Evolutionary conservation across 345 rosid genomes (phyloP).

Genomic region (Sisymbrium altissimum): DNA sequence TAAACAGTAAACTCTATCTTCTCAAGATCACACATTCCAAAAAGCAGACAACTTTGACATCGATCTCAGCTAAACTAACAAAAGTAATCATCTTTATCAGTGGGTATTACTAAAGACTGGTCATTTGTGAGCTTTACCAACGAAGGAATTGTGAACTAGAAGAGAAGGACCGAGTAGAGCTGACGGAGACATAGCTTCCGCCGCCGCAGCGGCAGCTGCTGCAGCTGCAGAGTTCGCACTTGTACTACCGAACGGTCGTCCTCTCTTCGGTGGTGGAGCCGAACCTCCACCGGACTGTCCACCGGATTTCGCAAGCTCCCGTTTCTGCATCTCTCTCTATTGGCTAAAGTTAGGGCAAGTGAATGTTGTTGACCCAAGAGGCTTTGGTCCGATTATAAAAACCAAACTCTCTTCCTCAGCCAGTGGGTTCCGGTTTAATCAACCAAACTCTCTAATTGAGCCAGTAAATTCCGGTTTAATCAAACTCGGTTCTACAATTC

Average conservation of each 20-base stretch:
- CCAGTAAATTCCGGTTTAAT: constrained; percentile 1
- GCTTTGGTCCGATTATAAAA: not conserved
- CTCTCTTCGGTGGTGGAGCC: constrained; percentile 69
- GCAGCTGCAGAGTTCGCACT: constrained; percentile 38
- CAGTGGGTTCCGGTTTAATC: not conserved
- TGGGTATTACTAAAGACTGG: not conserved
- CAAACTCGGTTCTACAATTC: not conserved
- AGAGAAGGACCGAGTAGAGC: constrained; percentile 83
- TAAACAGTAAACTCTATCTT: not conserved
- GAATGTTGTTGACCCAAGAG: not conserved
- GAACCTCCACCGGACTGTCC: constrained; percentile 61
- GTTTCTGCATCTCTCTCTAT: constrained; percentile 68
- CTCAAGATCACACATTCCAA: not conserved
- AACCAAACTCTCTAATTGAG: not conserved
- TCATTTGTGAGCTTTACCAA: constrained; percentile 47
- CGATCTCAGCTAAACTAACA: not conserved
- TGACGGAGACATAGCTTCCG: constrained; percentile 65
- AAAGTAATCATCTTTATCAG: not conserved
- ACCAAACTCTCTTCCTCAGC: not conserved
- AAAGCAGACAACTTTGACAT: not conserved
- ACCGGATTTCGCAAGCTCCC: constrained; percentile 72
- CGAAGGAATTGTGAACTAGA: constrained; percentile 81
- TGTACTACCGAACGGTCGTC: constrained; percentile 88
- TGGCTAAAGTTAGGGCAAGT: constrained; percentile 15
- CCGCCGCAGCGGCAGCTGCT: constrained; percentile 44